Conservation (phyloP, 1,284 basidiomycete species). For the Ceratobasidium sp. region DNA sequence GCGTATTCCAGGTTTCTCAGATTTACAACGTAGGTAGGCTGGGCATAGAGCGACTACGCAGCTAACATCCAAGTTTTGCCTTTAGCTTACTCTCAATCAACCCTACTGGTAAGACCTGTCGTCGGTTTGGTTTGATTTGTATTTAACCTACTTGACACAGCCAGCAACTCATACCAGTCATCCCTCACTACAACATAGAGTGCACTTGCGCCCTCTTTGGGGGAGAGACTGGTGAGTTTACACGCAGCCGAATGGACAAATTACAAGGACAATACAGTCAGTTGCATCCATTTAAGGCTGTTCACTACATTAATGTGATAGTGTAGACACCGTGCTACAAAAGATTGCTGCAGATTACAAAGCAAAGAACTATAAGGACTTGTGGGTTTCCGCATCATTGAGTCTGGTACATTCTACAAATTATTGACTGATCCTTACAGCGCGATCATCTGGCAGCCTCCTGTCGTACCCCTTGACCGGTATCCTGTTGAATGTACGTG, state of each 20-base stretch:
- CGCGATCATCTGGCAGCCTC: conserved; percentile 56
- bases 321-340: conserved; percentile 54
- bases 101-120: conserved; percentile 54
- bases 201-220: conserved; percentile 57
- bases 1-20: conserved; percentile 57
- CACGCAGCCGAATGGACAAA: conserved; percentile 57
- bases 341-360: conserved; percentile 56
- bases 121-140: neutral
- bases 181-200: conserved; percentile 54
- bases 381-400: conserved; percentile 51
- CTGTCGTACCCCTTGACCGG: conserved; percentile 55
- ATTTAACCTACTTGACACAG: conserved; percentile 45
- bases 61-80: no score
- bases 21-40: conserved; percentile 56
- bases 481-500: conserved; percentile 55
- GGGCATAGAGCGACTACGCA: no score
- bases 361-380: conserved; percentile 52
- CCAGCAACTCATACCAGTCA: conserved; percentile 51
- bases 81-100: conserved; percentile 47
- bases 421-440: conserved; percentile 38
- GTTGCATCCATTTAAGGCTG: neutral
- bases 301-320: neutral
- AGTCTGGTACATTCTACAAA: conserved; percentile 50
- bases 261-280: conserved; percentile 55
- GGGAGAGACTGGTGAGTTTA: conserved; percentile 56